These are phyloP conservation scores for Mycena epipterygia DNA, from an alignment of 768 basidiomycete genomes.

Conservation along the genomic window DNA sequence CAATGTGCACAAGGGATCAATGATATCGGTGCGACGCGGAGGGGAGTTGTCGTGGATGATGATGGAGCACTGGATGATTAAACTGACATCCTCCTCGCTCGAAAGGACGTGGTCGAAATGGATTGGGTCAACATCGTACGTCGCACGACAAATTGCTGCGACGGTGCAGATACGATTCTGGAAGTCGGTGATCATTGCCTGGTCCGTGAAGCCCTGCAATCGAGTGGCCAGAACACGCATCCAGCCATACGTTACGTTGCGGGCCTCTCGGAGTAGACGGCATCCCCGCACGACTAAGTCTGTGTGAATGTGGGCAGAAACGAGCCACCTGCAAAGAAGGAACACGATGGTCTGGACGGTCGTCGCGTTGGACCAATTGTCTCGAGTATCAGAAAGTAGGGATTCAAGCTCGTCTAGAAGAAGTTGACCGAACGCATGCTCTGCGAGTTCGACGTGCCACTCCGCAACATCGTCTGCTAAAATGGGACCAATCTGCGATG, in stretches of 20 bases:
- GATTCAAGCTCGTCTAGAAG: constrained; percentile 53
- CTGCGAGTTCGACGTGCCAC: constrained; percentile 58
- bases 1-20: constrained; percentile 36
- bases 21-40: background rate
- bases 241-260: constrained; percentile 52
- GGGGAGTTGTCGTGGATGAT: constrained; percentile 49
- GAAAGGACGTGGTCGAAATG: constrained; percentile 38
- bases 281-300: constrained; percentile 37
- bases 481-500: constrained; percentile 57
- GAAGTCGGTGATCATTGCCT: constrained; percentile 35
- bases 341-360: constrained; percentile 50
- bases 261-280: constrained; percentile 48
- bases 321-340: constrained; percentile 52
- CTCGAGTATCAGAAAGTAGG: constrained; percentile 50
- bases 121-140: constrained; percentile 50
- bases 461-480: constrained; percentile 33
- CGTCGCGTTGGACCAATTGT: constrained; percentile 56
- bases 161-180: constrained; percentile 49
- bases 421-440: constrained; percentile 47
- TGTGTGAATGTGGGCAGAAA: constrained; percentile 33
- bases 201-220: constrained; percentile 39
- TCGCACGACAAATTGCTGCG: constrained; percentile 55
- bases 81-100: constrained; percentile 43
- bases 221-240: constrained; percentile 46
- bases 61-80: constrained; percentile 50